Evolutionary conservation across 192 early-diverging fungal genomes (phyloP).

Genomic region (Helicostylum pulchrum): DNA sequence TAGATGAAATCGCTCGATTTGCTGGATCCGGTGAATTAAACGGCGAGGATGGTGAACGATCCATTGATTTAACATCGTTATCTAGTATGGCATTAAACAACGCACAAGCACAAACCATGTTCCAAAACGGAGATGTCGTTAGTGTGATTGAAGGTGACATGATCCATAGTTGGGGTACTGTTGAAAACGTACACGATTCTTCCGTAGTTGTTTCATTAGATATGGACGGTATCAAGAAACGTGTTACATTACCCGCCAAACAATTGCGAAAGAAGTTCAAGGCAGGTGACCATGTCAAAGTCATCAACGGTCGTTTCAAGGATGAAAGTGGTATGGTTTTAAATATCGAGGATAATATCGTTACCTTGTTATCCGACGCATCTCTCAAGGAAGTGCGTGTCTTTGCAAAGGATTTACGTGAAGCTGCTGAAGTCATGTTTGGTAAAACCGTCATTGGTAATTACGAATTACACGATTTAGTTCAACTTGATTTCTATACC

Average conservation of each 20-base stretch:
- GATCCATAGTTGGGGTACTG: slow-evolving; percentile 71
- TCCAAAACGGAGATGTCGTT: slow-evolving; percentile 81
- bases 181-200: slow-evolving; percentile 69
- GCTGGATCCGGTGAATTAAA: slow-evolving; percentile 65
- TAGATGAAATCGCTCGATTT: slow-evolving; percentile 91
- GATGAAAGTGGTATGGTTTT: slow-evolving; percentile 89
- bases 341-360: slow-evolving; percentile 74
- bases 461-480: slow-evolving; percentile 87
- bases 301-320: slow-evolving; percentile 80
- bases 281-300: slow-evolving; percentile 92
- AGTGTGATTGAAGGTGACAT: slow-evolving; percentile 84
- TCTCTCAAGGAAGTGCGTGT: slow-evolving; percentile 74
- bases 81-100: slow-evolving; percentile 48
- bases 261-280: slow-evolving; percentile 90
- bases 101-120: slow-evolving; percentile 48
- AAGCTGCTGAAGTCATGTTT: slow-evolving; percentile 68
- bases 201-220: slow-evolving; percentile 70
- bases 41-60: slow-evolving; percentile 53
- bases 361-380: slow-evolving; percentile 75
- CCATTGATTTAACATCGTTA: slow-evolving; percentile 29
- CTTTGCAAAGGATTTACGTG: slow-evolving; percentile 84
- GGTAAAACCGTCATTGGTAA: slow-evolving; percentile 56
- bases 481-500: slow-evolving; percentile 69
- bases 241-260: slow-evolving; percentile 56
- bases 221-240: slow-evolving; percentile 50